phyloP scores from a whole-genome alignment of 495 filamentous ascomycete genomes.

The Trypethelium eluteriae region DNA sequence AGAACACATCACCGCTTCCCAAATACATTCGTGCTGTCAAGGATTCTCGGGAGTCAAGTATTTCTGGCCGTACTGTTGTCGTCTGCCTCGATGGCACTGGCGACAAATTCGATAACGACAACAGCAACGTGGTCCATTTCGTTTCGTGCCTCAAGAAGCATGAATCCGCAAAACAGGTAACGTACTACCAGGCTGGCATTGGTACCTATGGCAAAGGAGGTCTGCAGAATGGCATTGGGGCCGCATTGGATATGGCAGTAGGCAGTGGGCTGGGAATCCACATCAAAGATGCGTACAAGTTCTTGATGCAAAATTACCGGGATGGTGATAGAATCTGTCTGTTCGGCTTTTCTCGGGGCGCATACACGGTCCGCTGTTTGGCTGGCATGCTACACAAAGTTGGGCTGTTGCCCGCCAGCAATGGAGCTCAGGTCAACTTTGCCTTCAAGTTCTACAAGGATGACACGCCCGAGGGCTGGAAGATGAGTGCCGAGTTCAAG shows the following conservation, averaged over 20 bases:
- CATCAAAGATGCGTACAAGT: constrained; percentile 37
- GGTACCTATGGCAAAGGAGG: constrained; percentile 38
- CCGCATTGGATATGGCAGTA: constrained; percentile 37
- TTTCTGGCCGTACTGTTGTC: constrained; percentile 31
- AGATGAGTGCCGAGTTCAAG: constrained; percentile 36
- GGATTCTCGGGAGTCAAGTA: constrained; percentile 20
- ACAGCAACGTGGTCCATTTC: constrained; percentile 40
- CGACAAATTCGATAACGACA: constrained; percentile 38
- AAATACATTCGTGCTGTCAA: constrained; percentile 29
- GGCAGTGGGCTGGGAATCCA: constrained; percentile 36
- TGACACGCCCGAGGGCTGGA: constrained; percentile 32
- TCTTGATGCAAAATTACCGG: constrained; percentile 37
- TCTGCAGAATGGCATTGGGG: constrained; percentile 30
- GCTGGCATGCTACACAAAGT: constrained; percentile 39
- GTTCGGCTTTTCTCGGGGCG: constrained; percentile 36
- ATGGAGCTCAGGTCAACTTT: constrained; percentile 33
- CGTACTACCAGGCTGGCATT: constrained; percentile 40
- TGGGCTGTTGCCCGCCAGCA: constrained; percentile 36
- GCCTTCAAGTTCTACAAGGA: constrained; percentile 40
- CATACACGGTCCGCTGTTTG: constrained; percentile 37
- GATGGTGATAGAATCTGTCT: constrained; percentile 38
- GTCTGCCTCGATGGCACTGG: constrained; percentile 40
- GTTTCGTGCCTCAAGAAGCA: constrained; percentile 39
- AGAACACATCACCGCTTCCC: constrained; percentile 20
- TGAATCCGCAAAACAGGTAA: constrained; percentile 30